A percentile compares a stretch with the other conserved stretches of the same genome.
Conservation (phyloP, 371 early-diverging fungal species). For the Lichtheimia ornata region DNA sequence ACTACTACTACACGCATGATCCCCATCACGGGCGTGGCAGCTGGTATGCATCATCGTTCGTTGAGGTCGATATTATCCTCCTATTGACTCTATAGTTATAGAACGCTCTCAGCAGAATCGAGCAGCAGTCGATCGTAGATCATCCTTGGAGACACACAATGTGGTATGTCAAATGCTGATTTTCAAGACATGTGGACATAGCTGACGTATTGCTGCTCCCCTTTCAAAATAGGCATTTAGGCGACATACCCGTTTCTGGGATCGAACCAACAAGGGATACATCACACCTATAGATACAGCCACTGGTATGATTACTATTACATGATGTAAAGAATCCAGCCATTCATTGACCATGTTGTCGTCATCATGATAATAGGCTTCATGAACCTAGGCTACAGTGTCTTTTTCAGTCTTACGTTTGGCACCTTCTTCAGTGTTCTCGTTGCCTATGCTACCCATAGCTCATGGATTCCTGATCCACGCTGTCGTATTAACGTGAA, state of each 20-base stretch:
- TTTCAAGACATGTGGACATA: too few relatives aligned
- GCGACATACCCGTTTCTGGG: slow-evolving; percentile 24
- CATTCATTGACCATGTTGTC: too few relatives aligned
- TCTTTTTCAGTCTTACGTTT: slow-evolving; percentile 20
- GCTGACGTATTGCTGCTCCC: too few relatives aligned
- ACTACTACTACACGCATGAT: not conserved
- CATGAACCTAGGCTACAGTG: slow-evolving; percentile 21
- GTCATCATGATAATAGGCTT: slow-evolving; percentile 7
- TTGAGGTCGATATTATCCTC: not conserved
- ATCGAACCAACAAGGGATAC: slow-evolving; percentile 25
- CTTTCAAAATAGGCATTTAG: slow-evolving; percentile 9
- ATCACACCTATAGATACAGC: slow-evolving; percentile 22
- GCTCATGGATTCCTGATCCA: slow-evolving; percentile 28
- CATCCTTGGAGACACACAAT: too few relatives aligned
- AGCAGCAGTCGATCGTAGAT: too few relatives aligned
- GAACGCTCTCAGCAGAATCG: not conserved
- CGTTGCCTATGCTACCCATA: slow-evolving; percentile 25
- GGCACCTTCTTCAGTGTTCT: slow-evolving; percentile 21
- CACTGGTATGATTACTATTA: slow-evolving; percentile 7
- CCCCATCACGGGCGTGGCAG: slow-evolving; percentile 12
- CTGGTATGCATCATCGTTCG: not conserved
- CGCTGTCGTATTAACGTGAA: slow-evolving; percentile 12
- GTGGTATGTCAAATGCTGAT: too few relatives aligned
- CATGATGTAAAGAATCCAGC: not conserved
- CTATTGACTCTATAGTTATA: not conserved